Percentiles rank a stretch among this genome's conserved stretches.
Evolutionary conservation across 2,329 filamentous ascomycete genomes (phyloP).

Genomic region (Fusarium brachygibbosum): DNA sequence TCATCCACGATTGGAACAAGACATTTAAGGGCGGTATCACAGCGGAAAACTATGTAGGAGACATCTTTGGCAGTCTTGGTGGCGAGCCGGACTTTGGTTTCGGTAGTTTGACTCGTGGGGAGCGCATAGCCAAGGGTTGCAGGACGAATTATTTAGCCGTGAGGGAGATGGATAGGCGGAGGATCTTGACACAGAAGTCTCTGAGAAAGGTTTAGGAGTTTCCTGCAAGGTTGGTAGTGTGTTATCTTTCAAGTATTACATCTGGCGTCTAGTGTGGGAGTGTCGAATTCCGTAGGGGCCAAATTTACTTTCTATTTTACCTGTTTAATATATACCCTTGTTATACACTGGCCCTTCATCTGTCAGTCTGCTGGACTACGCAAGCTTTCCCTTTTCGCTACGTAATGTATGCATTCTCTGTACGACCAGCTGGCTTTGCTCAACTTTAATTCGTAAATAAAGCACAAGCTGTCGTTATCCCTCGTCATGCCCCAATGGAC

Average conservation of each 20-base stretch:
- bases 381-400: not conserved
- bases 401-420: not conserved
- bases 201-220: slow-evolving; percentile 39
- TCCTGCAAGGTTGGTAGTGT: not conserved
- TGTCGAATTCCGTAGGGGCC: not conserved
- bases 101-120: slow-evolving; percentile 60
- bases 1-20: slow-evolving; percentile 71
- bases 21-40: slow-evolving; percentile 70
- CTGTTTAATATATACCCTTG: not conserved
- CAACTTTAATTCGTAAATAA: not conserved
- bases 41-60: slow-evolving; percentile 75
- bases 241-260: not conserved
- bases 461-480: not conserved
- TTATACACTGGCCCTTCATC: not conserved
- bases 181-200: slow-evolving; percentile 42
- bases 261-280: not conserved
- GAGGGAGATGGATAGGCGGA: slow-evolving; percentile 50
- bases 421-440: not conserved
- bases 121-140: slow-evolving; percentile 48
- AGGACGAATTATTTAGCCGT: slow-evolving; percentile 39
- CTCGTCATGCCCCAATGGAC: not conserved
- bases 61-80: slow-evolving; percentile 77
- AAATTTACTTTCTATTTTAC: slow-evolving; percentile 6
- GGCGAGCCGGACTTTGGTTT: slow-evolving; percentile 75
- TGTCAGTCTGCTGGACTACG: not conserved